These are phyloP conservation scores for Psophocarpus tetragonolobus DNA, from an alignment of 306 rosid genomes.

Conservation along the genomic window DNA sequence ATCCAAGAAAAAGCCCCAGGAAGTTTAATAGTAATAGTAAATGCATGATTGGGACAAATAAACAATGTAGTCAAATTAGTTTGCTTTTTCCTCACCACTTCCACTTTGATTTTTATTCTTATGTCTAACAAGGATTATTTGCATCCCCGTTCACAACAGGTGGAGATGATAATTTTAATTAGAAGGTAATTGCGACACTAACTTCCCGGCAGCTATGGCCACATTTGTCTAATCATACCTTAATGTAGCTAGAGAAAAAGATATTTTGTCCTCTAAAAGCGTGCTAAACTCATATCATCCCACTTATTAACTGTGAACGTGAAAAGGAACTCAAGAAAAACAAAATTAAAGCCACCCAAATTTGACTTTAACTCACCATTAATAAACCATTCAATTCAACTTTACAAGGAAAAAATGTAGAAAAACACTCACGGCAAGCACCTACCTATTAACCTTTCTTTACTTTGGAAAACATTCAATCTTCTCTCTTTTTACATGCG, in stretches of 20 bases:
- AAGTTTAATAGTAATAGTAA: not conserved
- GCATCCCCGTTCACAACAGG: constrained; percentile 10
- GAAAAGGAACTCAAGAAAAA: constrained; percentile 8
- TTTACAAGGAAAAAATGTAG: not conserved
- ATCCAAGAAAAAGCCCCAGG: not conserved
- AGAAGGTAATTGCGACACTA: constrained; percentile 13
- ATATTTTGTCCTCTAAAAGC: constrained; percentile 17
- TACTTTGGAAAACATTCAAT: not conserved
- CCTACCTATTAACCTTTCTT: constrained; percentile 9
- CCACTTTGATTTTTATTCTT: not conserved
- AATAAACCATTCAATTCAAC: constrained; percentile 9
- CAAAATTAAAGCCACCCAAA: constrained; percentile 12
- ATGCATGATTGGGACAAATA: constrained; percentile 16
- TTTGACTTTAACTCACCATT: constrained; percentile 37
- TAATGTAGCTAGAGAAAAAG: not conserved
- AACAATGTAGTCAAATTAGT: constrained; percentile 31
- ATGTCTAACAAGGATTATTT: constrained; percentile 29
- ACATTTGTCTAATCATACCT: constrained; percentile 37
- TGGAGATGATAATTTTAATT: constrained; percentile 35
- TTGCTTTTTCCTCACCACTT: constrained; percentile 18
- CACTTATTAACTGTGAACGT: constrained; percentile 27
- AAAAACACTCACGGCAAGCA: constrained; percentile 25
- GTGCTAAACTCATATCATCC: constrained; percentile 11
- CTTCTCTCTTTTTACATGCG: not conserved
- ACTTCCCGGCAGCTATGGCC: constrained; percentile 29